Evolutionary conservation across 2,329 filamentous ascomycete species (phyloP).

Genomic region (Alternaria consortialis): DNA sequence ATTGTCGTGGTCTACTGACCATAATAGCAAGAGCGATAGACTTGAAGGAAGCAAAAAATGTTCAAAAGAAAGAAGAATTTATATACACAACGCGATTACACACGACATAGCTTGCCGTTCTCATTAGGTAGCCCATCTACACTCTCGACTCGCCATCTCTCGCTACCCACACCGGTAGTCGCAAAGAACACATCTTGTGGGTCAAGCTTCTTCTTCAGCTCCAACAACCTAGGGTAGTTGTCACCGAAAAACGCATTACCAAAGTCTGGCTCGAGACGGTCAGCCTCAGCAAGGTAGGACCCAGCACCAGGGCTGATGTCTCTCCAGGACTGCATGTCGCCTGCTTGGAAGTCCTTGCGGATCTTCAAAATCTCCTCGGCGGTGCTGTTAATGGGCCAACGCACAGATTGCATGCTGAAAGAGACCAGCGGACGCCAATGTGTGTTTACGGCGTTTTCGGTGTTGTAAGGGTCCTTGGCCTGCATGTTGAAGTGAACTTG

Average conservation of each 20-base stretch:
- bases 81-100: conserved; percentile 5
- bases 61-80: background rate
- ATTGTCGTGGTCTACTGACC: background rate
- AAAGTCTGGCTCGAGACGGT: conserved; percentile 46
- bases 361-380: conserved; percentile 36
- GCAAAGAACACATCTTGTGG: conserved; percentile 49
- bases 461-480: conserved; percentile 38
- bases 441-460: conserved; percentile 44
- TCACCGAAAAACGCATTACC: conserved; percentile 44
- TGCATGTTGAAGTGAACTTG: conserved; percentile 51
- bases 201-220: conserved; percentile 45
- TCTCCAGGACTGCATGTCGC: conserved; percentile 45
- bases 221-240: conserved; percentile 43
- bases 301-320: conserved; percentile 44
- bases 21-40: too few species aligned
- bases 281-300: conserved; percentile 43
- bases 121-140: conserved; percentile 47
- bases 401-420: conserved; percentile 44
- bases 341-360: conserved; percentile 36
- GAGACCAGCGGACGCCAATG: conserved; percentile 40
- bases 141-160: conserved; percentile 47
- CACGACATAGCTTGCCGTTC: conserved; percentile 48
- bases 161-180: conserved; percentile 44
- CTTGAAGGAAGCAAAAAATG: too few species aligned
- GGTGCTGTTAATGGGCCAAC: conserved; percentile 44